phyloP scores from a whole-genome alignment of 2,329 filamentous ascomycete genomes.

The Purpureocillium takamizusanense region DNA sequence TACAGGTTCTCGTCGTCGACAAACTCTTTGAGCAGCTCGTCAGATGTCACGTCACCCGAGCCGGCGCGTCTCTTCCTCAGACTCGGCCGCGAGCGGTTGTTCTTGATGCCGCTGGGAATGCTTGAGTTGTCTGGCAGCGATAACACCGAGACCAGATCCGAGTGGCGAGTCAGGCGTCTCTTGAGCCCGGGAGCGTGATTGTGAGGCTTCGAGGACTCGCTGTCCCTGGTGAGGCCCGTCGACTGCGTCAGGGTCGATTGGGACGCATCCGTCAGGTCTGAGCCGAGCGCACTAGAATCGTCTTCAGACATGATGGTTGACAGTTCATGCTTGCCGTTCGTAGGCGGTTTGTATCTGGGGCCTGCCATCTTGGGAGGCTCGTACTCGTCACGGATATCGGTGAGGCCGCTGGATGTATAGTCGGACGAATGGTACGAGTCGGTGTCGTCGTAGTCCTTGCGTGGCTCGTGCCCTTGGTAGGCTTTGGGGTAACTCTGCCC shows the following conservation, averaged over 20 bases:
- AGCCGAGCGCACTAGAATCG: constrained; percentile 33
- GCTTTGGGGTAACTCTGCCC: constrained; percentile 33
- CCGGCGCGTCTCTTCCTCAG: constrained; percentile 64
- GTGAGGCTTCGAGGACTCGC: constrained; percentile 26
- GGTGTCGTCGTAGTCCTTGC: constrained; percentile 13
- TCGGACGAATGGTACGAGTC: constrained; percentile 9
- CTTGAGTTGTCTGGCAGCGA: constrained; percentile 57
- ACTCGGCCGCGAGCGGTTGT: constrained; percentile 68
- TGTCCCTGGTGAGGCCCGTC: constrained; percentile 38
- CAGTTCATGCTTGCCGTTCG: constrained; percentile 44
- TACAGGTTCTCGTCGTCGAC: constrained; percentile 80
- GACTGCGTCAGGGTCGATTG: constrained; percentile 45
- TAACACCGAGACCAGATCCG: constrained; percentile 86
- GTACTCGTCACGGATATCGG: neutral
- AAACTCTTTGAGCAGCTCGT: constrained; percentile 73
- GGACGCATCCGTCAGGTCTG: constrained; percentile 36
- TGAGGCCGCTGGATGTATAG: constrained; percentile 4
- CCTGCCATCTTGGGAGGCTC: constrained; percentile 16
- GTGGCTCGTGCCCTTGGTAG: constrained; percentile 40
- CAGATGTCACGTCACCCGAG: constrained; percentile 57
- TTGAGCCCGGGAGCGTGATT: constrained; percentile 50
- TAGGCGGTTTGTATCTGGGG: constrained; percentile 36
- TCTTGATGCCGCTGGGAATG: constrained; percentile 52
- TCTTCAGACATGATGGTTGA: constrained; percentile 50
- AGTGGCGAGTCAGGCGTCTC: constrained; percentile 78